Conservation (phyloP, 495 filamentous ascomycete genomes). For the Lindgomyces ingoldianus region DNA sequence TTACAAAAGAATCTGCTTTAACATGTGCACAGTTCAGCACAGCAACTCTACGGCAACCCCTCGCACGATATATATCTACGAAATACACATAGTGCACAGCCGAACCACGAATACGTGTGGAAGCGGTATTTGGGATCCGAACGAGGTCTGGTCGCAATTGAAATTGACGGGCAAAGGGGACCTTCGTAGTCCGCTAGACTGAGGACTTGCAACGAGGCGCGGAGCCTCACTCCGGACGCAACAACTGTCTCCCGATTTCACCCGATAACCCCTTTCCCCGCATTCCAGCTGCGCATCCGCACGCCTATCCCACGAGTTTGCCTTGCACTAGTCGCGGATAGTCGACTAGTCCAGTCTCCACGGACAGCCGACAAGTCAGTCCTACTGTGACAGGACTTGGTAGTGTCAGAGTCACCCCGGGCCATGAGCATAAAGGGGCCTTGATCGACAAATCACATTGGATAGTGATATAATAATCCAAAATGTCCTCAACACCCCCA, state of each 20-base stretch:
- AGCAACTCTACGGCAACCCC: neutral
- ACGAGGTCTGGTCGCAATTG: neutral
- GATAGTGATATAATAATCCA: neutral
- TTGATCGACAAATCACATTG: constrained; percentile 2
- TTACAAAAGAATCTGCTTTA: neutral
- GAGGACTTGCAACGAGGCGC: neutral
- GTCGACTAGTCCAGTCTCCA: constrained; percentile 3
- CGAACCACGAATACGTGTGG: neutral
- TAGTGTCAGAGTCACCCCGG: too few relatives aligned
- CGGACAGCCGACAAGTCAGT: too few relatives aligned
- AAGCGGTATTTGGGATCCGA: neutral
- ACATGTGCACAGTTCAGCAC: neutral
- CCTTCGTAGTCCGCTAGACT: neutral
- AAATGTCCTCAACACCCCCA: constrained; percentile 27
- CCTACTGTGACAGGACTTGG: too few relatives aligned
- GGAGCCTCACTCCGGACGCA: neutral
- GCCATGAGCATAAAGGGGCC: constrained; percentile 20
- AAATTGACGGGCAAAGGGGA: neutral
- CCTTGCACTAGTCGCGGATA: constrained; percentile 21
- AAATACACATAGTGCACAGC: neutral
- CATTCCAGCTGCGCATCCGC: constrained; percentile 15
- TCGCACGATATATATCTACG: neutral
- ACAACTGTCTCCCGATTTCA: constrained; percentile 17
- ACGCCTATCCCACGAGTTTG: constrained; percentile 1
- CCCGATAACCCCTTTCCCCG: constrained; percentile 31